phyloP scores from a whole-genome alignment of 73 alveolate species.

The Paramecium pentaurelia region DNA sequence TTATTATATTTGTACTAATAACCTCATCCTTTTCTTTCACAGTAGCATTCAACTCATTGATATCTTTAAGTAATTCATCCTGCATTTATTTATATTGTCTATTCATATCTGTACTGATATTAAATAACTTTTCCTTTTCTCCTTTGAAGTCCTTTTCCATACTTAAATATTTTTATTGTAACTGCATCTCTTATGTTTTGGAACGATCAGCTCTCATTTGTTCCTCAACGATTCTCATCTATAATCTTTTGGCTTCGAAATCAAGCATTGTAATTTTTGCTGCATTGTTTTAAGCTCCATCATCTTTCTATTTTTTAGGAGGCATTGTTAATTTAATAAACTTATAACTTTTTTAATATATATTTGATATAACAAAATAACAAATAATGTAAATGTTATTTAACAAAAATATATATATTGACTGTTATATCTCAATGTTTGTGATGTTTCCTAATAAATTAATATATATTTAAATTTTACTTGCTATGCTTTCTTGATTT shows the following conservation, averaged over 20 bases:
- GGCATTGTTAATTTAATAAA: neutral
- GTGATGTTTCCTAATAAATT: conserved; percentile 11
- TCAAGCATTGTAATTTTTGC: conserved; percentile 30
- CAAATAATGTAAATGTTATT: neutral
- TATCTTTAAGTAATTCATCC: conserved; percentile 72
- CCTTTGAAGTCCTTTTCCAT: conserved; percentile 68
- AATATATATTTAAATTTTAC: neutral
- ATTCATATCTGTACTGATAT: conserved; percentile 72
- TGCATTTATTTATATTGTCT: conserved; percentile 75
- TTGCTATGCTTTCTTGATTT: neutral
- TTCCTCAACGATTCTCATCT: conserved; percentile 63
- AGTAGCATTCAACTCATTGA: conserved; percentile 64
- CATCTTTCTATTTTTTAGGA: conserved; percentile 21
- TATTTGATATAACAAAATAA: neutral
- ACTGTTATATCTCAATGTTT: conserved; percentile 19
- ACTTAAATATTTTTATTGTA: conserved; percentile 62
- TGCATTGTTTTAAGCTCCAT: conserved; percentile 27
- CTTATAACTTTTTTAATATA: neutral
- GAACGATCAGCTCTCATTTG: conserved; percentile 73
- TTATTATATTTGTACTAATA: neutral
- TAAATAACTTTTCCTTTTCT: conserved; percentile 60
- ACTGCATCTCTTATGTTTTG: conserved; percentile 78
- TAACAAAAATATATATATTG: neutral
- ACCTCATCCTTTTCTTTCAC: conserved; percentile 60
- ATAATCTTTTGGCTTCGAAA: conserved; percentile 15